Evolutionary conservation across 768 basidiomycete genomes (phyloP), one percentile per base, ranked within the genome.

Genomic region (Cantharellus cinnabarinus): DNA sequence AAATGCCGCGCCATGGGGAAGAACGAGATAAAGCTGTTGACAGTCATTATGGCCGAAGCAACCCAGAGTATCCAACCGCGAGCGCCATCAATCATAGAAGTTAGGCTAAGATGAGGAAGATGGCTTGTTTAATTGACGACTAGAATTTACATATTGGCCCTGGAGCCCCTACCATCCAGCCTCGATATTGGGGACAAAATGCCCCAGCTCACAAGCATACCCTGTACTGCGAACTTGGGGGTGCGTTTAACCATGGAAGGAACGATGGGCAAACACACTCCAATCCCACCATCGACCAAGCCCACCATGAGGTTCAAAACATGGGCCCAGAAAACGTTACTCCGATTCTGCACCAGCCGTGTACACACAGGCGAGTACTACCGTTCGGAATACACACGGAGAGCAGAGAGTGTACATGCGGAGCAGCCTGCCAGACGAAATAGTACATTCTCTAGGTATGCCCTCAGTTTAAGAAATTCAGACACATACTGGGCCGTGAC

Each of bases 201-300:
- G 3, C 80, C 93, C 94, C 94, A 98, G 5, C 94, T 93, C 5
- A 85, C 81, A n/a, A 97, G 63, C 94, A 95, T 97, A 38, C 94
- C 91, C 86, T 89, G 63, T 35, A 20, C 44, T 10, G 1, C 44
- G 29, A 29, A 93, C 89, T 3, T 91, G 93, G 93, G 97, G 97
- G 65, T 95, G 95, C 61, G 20, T 29, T 29, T 29, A 29, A 0
- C 20, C 20, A 29, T 29, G 20, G 20, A 29, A 29, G 20, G 20
- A 29, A 29, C 20, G 20, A 29, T 29, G 20, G 20, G 20, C 20
- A 29, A 29, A 29, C 20, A 29, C 20, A 29, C 20, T 29, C 20
- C 20, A 29, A 29, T 29, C 20, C 20, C 20, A 29, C 20, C 20
- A 29, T 29, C 20, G 20, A 29, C 20, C 20, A 29, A 29, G 20